Evolutionary conservation across 2,329 filamentous ascomycete species (phyloP).

Genomic region (Fusarium chuoi): DNA sequence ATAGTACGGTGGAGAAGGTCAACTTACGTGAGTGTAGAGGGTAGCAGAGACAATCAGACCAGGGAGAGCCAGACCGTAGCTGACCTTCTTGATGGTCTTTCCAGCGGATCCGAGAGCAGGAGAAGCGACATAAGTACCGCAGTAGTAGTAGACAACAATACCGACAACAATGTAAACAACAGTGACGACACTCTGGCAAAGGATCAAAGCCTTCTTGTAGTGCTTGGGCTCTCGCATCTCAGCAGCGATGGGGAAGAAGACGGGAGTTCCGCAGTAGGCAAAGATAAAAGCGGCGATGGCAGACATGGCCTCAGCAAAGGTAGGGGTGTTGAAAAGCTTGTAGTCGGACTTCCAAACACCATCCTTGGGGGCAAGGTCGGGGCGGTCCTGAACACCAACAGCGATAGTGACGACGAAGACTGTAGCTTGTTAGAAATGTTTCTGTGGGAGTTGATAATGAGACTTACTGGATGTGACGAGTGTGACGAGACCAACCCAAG

Average conservation of each 20-base stretch:
- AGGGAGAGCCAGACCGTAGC: conserved; percentile 52
- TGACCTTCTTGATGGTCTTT: conserved; percentile 53
- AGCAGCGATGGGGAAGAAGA: conserved; percentile 48
- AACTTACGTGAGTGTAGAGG: conserved; percentile 44
- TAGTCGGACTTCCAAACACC: conserved; percentile 47
- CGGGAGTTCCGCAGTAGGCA: conserved; percentile 51
- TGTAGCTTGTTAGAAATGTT: not conserved
- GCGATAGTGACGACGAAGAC: conserved; percentile 38
- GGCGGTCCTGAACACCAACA: conserved; percentile 37
- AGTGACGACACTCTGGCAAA: conserved; percentile 45
- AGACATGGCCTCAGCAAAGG: conserved; percentile 47
- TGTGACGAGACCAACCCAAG: conserved; percentile 41
- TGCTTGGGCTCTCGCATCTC: conserved; percentile 49
- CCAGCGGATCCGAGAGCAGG: conserved; percentile 61
- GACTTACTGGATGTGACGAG: conserved; percentile 29
- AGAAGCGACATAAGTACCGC: conserved; percentile 58
- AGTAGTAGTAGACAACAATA: conserved; percentile 58
- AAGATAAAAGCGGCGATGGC: conserved; percentile 51
- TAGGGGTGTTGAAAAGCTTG: conserved; percentile 46
- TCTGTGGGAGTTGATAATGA: fast-evolving
- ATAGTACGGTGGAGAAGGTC: too few species aligned
- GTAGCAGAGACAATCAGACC: conserved; percentile 44
- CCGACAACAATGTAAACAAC: conserved; percentile 49
- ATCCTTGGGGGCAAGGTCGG: conserved; percentile 22
- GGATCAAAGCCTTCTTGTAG: conserved; percentile 44